Conservation (phyloP, 202 grass and related monocot species). For the Hordeum pubiflorum region DNA sequence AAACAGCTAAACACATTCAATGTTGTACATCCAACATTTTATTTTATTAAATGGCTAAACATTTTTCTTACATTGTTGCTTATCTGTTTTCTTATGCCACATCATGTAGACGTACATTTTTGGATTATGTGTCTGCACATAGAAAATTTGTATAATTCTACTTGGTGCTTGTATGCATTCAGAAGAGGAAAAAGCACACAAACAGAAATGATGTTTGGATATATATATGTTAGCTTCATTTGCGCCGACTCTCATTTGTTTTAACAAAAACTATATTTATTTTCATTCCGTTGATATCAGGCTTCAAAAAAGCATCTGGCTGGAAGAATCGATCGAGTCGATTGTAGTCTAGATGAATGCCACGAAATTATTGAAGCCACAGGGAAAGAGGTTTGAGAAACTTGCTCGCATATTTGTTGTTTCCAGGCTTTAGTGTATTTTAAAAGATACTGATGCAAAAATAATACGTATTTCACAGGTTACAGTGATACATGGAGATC, state of each 20-base stretch:
- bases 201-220: background rate
- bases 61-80: background rate
- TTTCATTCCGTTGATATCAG: constrained; percentile 39
- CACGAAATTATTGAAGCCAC: constrained; percentile 67
- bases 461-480: constrained; percentile 41
- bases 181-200: background rate
- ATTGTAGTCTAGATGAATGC: constrained; percentile 73
- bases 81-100: background rate
- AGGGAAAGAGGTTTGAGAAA: constrained; percentile 49
- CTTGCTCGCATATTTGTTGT: constrained; percentile 4
- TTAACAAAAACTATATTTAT: constrained; percentile 19
- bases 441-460: background rate
- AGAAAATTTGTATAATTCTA: background rate
- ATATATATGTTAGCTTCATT: background rate
- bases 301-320: constrained; percentile 69
- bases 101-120: background rate
- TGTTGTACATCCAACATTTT: background rate
- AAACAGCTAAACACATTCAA: background rate
- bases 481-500: constrained; percentile 56
- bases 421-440: constrained; percentile 20
- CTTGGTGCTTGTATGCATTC: background rate
- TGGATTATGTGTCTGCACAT: background rate
- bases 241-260: background rate
- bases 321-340: constrained; percentile 78
- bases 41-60: background rate